A percentile compares a stretch with the other conserved stretches of the same genome.
Conservation (phyloP, 2,329 filamentous ascomycete genomes). For the Sporothrix euskadiensis region DNA sequence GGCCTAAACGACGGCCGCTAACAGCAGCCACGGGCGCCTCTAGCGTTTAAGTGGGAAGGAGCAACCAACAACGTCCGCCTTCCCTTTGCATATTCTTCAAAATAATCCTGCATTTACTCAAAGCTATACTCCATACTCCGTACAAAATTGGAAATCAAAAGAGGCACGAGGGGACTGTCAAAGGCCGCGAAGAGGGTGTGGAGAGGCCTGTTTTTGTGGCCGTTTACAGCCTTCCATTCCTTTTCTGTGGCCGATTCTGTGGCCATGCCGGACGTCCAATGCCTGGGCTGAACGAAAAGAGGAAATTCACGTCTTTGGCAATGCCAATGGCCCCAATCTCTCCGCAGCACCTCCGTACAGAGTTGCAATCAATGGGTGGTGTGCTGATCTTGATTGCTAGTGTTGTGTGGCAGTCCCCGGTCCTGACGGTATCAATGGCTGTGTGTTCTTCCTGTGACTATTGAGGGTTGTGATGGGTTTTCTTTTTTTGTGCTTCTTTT, state of each 20-base stretch:
- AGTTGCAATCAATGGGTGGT: not conserved
- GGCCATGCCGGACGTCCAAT: not conserved
- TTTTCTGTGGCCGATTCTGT: not conserved
- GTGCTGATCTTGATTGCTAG: not conserved
- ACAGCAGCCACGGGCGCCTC: not conserved
- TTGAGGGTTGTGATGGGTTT: not conserved
- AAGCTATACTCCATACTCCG: no score
- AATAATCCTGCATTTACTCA: not conserved
- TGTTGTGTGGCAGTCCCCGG: not conserved
- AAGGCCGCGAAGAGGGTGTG: not conserved
- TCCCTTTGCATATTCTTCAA: not conserved
- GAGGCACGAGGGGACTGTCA: no score
- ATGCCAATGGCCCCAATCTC: not conserved
- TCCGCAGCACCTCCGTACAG: not conserved
- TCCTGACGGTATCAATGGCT: constrained; percentile 6
- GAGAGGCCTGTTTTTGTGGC: not conserved
- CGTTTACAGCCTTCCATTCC: not conserved
- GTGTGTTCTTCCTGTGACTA: not conserved
- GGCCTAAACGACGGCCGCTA: not conserved
- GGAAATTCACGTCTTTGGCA: not conserved
- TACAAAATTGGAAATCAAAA: not conserved
- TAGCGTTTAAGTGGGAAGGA: constrained; percentile 13
- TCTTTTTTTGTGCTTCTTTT: not conserved
- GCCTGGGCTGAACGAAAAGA: not conserved
- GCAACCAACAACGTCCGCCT: not conserved